Evolutionary conservation across 768 basidiomycete genomes (phyloP).

Genomic region (Podaxis sp.): DNA sequence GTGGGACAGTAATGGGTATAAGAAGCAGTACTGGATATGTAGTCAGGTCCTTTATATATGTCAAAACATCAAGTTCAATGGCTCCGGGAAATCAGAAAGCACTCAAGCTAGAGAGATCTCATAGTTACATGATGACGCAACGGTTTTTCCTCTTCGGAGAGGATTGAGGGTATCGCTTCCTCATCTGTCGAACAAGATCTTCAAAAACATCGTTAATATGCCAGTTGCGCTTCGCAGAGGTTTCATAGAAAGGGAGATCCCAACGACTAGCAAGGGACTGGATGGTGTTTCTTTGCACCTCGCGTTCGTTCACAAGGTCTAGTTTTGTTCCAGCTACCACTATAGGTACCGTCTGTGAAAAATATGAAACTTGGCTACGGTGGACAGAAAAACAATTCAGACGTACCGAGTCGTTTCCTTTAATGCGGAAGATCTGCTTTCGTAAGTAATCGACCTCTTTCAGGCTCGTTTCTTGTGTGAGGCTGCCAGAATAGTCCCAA

Average conservation of each 20-base stretch:
- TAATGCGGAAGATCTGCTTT: constrained; percentile 79
- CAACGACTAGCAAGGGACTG: constrained; percentile 64
- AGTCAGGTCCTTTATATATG: neutral
- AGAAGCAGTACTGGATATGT: constrained; percentile 4
- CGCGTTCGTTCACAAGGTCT: constrained; percentile 78
- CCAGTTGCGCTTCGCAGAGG: constrained; percentile 86
- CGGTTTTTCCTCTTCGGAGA: constrained; percentile 32
- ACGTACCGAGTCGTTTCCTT: constrained; percentile 62
- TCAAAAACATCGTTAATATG: constrained; percentile 78
- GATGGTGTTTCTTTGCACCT: constrained; percentile 66
- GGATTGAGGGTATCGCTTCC: constrained; percentile 57
- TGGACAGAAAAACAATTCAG: neutral
- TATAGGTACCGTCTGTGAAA: constrained; percentile 63
- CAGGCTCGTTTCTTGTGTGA: constrained; percentile 80
- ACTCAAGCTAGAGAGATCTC: neutral
- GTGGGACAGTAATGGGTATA: constrained; percentile 6
- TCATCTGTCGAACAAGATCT: constrained; percentile 75
- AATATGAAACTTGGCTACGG: neutral
- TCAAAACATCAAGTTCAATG: neutral
- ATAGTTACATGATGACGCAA: constrained; percentile 44
- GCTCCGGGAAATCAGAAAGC: neutral
- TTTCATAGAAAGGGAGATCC: constrained; percentile 81
- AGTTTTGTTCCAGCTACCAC: constrained; percentile 86
- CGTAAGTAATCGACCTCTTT: constrained; percentile 79
- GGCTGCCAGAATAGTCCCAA: constrained; percentile 36